phyloP scores from a whole-genome alignment of 2,329 filamentous ascomycete species.

The Venturia carpophila region DNA sequence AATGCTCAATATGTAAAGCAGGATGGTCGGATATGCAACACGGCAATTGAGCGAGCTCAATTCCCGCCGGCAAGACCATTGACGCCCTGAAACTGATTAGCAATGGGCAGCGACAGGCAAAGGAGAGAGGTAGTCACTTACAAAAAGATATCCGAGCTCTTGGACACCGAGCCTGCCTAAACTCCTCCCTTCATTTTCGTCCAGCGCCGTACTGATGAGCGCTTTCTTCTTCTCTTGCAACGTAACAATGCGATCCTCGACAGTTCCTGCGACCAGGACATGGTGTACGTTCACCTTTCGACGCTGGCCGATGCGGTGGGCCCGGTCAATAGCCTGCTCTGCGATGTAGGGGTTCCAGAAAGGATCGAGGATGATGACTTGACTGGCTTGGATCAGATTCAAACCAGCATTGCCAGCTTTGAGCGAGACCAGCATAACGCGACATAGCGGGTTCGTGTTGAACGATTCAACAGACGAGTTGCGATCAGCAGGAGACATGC shows the following conservation, averaged over 20 bases:
- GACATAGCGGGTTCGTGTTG: slow-evolving; percentile 50
- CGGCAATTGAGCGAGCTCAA: background rate
- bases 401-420: slow-evolving; percentile 80
- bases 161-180: slow-evolving; percentile 7
- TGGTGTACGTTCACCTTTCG: slow-evolving; percentile 70
- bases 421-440: slow-evolving; percentile 68
- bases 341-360: slow-evolving; percentile 95
- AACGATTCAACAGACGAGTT: slow-evolving; percentile 62
- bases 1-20: background rate
- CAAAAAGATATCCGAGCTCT: slow-evolving; percentile 19
- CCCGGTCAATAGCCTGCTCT: slow-evolving; percentile 84
- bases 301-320: slow-evolving; percentile 77
- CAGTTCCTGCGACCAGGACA: slow-evolving; percentile 66
- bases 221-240: slow-evolving; percentile 72
- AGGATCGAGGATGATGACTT: slow-evolving; percentile 84
- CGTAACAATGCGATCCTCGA: slow-evolving; percentile 77
- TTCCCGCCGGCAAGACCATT: background rate
- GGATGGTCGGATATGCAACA: background rate
- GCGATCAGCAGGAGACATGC: slow-evolving; percentile 59
- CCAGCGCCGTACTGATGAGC: slow-evolving; percentile 70
- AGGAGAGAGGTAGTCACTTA: background rate
- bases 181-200: slow-evolving; percentile 52
- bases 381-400: slow-evolving; percentile 73
- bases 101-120: background rate
- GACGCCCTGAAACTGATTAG: background rate